These are phyloP conservation scores for Botryotinia calthae DNA, from an alignment of 2,329 filamentous ascomycete genomes.

Conservation along the genomic window DNA sequence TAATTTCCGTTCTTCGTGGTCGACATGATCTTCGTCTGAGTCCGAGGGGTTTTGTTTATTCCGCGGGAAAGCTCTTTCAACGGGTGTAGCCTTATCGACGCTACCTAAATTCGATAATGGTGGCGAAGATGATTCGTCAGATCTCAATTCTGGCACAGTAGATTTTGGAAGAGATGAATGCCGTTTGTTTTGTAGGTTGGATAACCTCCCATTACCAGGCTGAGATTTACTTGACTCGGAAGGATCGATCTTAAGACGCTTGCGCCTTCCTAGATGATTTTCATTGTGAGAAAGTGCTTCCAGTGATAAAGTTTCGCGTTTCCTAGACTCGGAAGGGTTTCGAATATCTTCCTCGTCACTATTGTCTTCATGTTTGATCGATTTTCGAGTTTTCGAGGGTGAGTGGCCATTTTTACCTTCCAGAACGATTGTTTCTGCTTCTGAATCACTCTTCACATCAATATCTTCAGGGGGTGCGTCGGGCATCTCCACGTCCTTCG, in stretches of 20 bases:
- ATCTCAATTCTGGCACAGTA: constrained; percentile 56
- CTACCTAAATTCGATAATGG: constrained; percentile 26
- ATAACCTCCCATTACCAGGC: constrained; percentile 39
- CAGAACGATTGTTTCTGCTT: constrained; percentile 70
- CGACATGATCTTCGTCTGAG: constrained; percentile 36
- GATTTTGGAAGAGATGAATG: constrained; percentile 37
- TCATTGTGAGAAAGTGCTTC: constrained; percentile 32
- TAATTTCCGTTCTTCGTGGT: constrained; percentile 21
- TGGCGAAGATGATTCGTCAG: constrained; percentile 37
- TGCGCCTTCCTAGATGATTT: constrained; percentile 47
- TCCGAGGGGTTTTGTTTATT: constrained; percentile 44
- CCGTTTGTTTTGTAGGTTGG: constrained; percentile 46
- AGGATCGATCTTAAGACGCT: constrained; percentile 40
- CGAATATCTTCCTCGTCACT: constrained; percentile 52
- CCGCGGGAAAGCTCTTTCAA: constrained; percentile 37
- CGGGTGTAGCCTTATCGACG: constrained; percentile 42
- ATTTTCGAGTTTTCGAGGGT: constrained; percentile 60
- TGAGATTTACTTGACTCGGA: constrained; percentile 13
- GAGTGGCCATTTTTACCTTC: constrained; percentile 64
- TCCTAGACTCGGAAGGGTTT: constrained; percentile 26
- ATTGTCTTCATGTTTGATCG: constrained; percentile 61
- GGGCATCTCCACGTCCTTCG: constrained; percentile 29
- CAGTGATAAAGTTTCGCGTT: constrained; percentile 9
- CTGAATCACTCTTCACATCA: constrained; percentile 59
- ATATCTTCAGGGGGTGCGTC: constrained; percentile 26